Evolutionary conservation across 805 yeast species (phyloP), one percentile per base, ranked within the genome.

Genomic region (Saccharomycopsis selenospora): DNA sequence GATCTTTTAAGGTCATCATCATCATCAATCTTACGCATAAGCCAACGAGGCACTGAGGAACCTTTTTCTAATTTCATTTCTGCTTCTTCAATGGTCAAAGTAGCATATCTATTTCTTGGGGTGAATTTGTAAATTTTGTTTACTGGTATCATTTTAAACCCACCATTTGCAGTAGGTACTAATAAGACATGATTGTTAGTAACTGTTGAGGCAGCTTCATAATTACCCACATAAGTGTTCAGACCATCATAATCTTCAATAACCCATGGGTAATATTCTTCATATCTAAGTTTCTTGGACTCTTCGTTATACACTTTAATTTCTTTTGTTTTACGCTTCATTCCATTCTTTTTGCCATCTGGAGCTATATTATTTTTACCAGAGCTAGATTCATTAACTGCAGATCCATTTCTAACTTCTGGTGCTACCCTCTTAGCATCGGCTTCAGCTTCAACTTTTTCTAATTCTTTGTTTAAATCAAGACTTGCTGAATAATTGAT

Each of bases 191-290:
- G 77, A 47, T 77, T 76, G 27, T 50, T 48, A 4, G 54, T 48
- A n/a, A 47, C 38, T 2, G 52, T 50, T 42, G 85, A 86, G 28
- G 82, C 83, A 1, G 97, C 98, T 68, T 93, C 99, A 66, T 87
- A 93, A 57, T 82, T 85, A 30, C 98, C 96, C 17, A 90, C 97
- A 85, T 87, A 93, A 0, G 95, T 91, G 61, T 93, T 91, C 52
- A 78, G 75, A 42, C 95, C 96, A 60, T 89, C 96, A 63, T 85
- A 91, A 66, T 93, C 99, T 67, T 93, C 99, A 73, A 93, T 70
- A 14, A 93, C 95, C 99, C 99, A 93, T 0, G 99, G 99, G 59
- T 86, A 91, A 63, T 83, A 87, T 66, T 93, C 99, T 67, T 93
- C 99, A 62, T 91, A 93, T 61, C 98, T 74, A 54, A 93, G 70